Evolutionary conservation across 1,284 basidiomycete species (phyloP).

Genomic region (Boletus sp.): DNA sequence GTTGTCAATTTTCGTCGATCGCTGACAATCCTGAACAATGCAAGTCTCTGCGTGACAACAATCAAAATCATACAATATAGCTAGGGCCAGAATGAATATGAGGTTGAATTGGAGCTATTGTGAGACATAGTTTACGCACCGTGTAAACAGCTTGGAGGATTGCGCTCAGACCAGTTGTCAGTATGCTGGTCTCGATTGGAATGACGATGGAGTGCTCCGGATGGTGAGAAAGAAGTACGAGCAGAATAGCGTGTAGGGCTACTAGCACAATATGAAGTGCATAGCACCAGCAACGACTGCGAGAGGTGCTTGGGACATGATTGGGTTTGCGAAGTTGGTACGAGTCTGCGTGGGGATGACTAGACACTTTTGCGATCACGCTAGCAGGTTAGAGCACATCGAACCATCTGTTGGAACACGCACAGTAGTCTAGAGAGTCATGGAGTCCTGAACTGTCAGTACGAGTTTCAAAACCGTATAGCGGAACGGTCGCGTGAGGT

Average conservation of each 20-base stretch:
- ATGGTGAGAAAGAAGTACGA: not conserved
- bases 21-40: not conserved
- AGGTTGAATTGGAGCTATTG: not conserved
- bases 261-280: not conserved
- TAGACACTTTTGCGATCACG: not conserved
- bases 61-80: not conserved
- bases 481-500: not conserved
- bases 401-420: not conserved
- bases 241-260: not conserved
- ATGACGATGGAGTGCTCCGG: not conserved
- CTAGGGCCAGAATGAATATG: not conserved
- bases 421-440: not conserved
- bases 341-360: not conserved
- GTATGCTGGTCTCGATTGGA: not conserved
- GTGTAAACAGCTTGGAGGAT: slow-evolving; percentile 1
- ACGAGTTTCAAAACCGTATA: not conserved
- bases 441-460: not conserved
- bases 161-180: not conserved
- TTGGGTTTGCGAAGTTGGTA: not conserved
- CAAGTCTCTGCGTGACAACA: not conserved
- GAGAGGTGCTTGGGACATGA: not conserved
- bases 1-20: slow-evolving; percentile 4
- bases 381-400: not conserved
- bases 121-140: not conserved
- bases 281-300: not conserved